Base-by-base conservation (phyloP, 306 rosid genomes). In the Sesbania bispinosa region DNA sequence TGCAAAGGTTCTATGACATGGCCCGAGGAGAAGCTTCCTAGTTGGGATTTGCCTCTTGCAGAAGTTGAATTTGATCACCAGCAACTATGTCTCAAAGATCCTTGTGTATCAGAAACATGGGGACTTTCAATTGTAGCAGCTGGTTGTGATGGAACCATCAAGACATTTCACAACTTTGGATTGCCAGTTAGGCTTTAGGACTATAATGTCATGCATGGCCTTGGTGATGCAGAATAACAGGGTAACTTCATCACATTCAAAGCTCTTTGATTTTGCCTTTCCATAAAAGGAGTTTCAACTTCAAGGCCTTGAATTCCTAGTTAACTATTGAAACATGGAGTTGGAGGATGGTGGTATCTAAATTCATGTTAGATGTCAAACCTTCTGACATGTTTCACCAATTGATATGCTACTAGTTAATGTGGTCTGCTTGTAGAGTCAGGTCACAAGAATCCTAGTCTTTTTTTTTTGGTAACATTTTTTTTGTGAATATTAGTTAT, bases 1-100 rank as follows among this genome's bases (percentile, higher is more conserved):
- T 80, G 86, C 82, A 80, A 83, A 15, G 84, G 89, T 3, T 83
- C 96, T 2, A 82, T 79, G 65, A 94, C 96, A 20, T 90, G 97
- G 98, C 98, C 97, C 0, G 95, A 89, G 60, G 98, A 94, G 87
- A 86, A 88, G 71, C 96, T 91, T 60, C 90, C 96, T 2, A 42
- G 38, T 1, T 85, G 88, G 79, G 85, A 78, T 54, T 54, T 71
- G 42, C 83, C 84, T 16, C 54, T 65, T 55, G 19, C 58, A 8
- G 85, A 71, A 29, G 78, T 64, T 20, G 89, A 82, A 69, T 35
- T 60, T 70, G 61, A 63, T 26, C 69, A 77, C 6, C 62, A 61
- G 18, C 69, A 57, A 59, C 73, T 4, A 7, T 33, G 41, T 36
- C 33, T 7, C 10, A 73, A 33, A 16, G 77, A 82, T 55, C 63